Conservation (phyloP, 768 basidiomycete species). For the Termitomyces sp. region DNA sequence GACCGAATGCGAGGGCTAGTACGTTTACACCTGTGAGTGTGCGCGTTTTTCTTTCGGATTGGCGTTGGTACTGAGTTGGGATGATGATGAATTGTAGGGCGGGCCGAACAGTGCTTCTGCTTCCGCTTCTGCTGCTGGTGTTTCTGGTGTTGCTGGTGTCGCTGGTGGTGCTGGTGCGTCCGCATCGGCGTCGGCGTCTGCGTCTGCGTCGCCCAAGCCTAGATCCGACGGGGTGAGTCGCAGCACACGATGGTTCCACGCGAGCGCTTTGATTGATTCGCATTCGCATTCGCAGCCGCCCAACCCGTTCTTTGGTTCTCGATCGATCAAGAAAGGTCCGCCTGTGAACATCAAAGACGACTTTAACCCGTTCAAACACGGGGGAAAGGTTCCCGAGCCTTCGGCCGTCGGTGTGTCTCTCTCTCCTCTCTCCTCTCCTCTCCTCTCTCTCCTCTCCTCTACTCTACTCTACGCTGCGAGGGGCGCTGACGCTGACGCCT, state of each 20-base stretch:
- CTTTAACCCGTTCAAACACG: slow-evolving; percentile 94
- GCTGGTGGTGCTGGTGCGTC: slow-evolving; percentile 1
- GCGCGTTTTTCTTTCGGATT: slow-evolving; percentile 13
- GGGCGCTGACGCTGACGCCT: no score
- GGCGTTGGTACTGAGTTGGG: slow-evolving; percentile 5
- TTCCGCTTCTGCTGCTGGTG: no score
- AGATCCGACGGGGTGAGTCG: slow-evolving; percentile 50
- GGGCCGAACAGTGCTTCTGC: slow-evolving; percentile 35
- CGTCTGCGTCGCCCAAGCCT: slow-evolving; percentile 57
- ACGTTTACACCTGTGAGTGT: slow-evolving; percentile 63
- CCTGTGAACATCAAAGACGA: slow-evolving; percentile 90
- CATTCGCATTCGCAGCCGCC: slow-evolving; percentile 42
- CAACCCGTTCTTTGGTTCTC: slow-evolving; percentile 90
- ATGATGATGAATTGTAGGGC: slow-evolving; percentile 36
- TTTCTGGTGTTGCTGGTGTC: no score
- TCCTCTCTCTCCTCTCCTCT: no score
- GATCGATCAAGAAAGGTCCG: slow-evolving; percentile 66
- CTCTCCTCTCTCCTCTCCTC: no score
- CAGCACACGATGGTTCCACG: neutral
- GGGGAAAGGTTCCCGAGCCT: slow-evolving; percentile 73
- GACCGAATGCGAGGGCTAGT: slow-evolving; percentile 78
- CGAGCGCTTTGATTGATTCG: no score
- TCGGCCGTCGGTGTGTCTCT: slow-evolving; percentile 61
- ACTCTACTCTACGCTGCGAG: no score
- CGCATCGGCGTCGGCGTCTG: slow-evolving; percentile 47